phyloP scores from a whole-genome alignment of 83 land plant species.

The Larix sibirica region DNA sequence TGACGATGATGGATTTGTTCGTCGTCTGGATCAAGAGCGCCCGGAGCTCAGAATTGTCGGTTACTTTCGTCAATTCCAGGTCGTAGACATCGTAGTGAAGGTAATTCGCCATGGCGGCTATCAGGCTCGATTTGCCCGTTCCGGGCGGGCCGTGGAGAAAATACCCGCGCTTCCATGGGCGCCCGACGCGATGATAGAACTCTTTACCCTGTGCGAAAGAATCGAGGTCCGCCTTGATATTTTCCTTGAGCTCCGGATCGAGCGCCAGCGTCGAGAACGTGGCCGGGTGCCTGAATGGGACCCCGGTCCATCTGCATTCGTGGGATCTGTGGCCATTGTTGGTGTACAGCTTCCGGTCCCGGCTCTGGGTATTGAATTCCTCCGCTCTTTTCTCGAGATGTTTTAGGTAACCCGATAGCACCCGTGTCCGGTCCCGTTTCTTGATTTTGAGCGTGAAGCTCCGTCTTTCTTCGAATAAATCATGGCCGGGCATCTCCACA shows the following conservation, averaged over 20 bases:
- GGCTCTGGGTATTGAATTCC: conserved; percentile 48
- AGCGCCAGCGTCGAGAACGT: conserved; percentile 76
- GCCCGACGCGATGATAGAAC: conserved; percentile 62
- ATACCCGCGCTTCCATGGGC: conserved; percentile 91
- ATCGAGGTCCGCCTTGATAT: conserved; percentile 52
- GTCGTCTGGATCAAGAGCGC: conserved; percentile 73
- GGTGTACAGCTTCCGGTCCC: conserved; percentile 51
- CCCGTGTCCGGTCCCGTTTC: conserved; percentile 32
- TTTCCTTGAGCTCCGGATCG: conserved; percentile 46
- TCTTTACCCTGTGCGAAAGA: conserved; percentile 55
- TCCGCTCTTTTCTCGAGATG: conserved; percentile 40
- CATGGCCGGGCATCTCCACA: conserved; percentile 38
- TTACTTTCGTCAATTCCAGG: conserved; percentile 73
- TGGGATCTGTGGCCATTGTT: conserved; percentile 38
- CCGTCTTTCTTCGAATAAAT: conserved; percentile 43
- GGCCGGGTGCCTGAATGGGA: conserved; percentile 81
- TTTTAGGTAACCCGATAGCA: conserved; percentile 48
- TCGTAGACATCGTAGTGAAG: conserved; percentile 83
- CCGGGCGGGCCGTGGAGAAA: conserved; percentile 85
- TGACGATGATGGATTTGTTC: conserved; percentile 76
- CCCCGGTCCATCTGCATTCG: conserved; percentile 53
- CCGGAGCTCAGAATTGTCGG: conserved; percentile 64
- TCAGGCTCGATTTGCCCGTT: conserved; percentile 80
- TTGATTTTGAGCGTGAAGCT: conserved; percentile 22
- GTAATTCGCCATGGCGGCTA: conserved; percentile 84